Evolutionary conservation across 495 filamentous ascomycete genomes (phyloP).

Genomic region (Xylaria telfairii): DNA sequence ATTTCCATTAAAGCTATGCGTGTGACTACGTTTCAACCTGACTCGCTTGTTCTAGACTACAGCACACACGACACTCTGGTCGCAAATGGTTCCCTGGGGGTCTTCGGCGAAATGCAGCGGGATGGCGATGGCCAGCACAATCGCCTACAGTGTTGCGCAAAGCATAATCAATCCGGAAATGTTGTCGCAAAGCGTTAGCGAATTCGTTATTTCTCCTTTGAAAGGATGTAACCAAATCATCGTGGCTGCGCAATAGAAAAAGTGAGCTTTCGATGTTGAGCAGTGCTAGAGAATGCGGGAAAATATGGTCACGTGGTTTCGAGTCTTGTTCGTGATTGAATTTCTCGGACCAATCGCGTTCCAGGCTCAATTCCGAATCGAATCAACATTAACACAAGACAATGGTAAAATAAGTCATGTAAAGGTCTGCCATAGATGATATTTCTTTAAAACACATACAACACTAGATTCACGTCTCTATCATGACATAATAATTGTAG

Average conservation of each 20-base stretch:
- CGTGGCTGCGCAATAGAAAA: slow-evolving; percentile 13
- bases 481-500: not conserved
- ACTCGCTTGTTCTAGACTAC: not conserved
- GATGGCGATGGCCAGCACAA: not conserved
- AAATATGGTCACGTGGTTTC: slow-evolving; percentile 23
- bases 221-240: not conserved
- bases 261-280: not conserved
- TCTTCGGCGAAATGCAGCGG: not conserved
- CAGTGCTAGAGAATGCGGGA: not conserved
- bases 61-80: not conserved
- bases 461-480: not conserved
- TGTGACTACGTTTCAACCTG: not conserved
- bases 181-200: slow-evolving; percentile 2
- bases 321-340: slow-evolving; percentile 24
- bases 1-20: not conserved
- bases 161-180: not conserved
- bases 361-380: not conserved
- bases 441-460: not conserved
- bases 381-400: not conserved
- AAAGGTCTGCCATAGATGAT: not conserved
- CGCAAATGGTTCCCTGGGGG: not conserved
- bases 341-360: slow-evolving; percentile 9
- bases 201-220: not conserved
- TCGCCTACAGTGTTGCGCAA: slow-evolving; percentile 6
- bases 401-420: not conserved